Percentiles rank a stretch among this genome's conserved stretches.
Conservation (phyloP, 2,329 filamentous ascomycete species). For the Dactylellina sp. region DNA sequence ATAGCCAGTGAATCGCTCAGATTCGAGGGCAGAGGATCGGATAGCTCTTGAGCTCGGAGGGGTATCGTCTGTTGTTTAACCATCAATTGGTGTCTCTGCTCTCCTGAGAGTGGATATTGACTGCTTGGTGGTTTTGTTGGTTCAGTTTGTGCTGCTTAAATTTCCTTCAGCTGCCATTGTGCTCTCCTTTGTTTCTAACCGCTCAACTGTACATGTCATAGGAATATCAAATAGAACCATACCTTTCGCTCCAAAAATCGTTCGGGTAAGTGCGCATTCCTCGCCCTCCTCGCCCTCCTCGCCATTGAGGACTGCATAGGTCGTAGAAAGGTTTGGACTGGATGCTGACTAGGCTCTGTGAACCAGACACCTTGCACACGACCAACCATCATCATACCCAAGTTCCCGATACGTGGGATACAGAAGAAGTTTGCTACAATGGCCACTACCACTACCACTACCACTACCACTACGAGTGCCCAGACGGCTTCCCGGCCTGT, state of each 20-base stretch:
- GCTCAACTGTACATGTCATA: constrained; percentile 17
- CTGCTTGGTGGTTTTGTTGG: constrained; percentile 13
- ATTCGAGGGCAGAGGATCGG: too few species aligned
- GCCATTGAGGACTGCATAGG: not conserved
- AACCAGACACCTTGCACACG: constrained; percentile 41
- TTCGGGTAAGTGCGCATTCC: constrained; percentile 50
- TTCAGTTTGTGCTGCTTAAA: constrained; percentile 33
- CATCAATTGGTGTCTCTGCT: constrained; percentile 2
- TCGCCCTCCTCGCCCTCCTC: too few species aligned
- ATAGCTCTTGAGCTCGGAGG: constrained; percentile 18
- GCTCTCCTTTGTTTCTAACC: not conserved
- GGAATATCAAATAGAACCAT: constrained; percentile 25
- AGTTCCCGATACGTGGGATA: constrained; percentile 22
- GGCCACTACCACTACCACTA: constrained; percentile 63
- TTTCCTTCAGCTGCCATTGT: constrained; percentile 2
- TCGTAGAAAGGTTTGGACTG: not conserved
- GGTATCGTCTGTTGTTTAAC: not conserved
- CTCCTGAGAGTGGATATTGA: constrained; percentile 1
- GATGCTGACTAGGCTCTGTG: constrained; percentile 19
- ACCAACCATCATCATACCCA: constrained; percentile 18
- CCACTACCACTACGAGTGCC: constrained; percentile 64
- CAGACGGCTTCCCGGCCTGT: constrained; percentile 66
- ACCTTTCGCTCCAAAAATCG: constrained; percentile 7
- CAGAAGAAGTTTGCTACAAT: constrained; percentile 39
- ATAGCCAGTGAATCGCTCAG: too few species aligned